Evolutionary conservation across 495 filamentous ascomycete genomes (phyloP), one percentile per base, ranked within the genome.

Genomic region (Hyaloscypha hepaticicola): DNA sequence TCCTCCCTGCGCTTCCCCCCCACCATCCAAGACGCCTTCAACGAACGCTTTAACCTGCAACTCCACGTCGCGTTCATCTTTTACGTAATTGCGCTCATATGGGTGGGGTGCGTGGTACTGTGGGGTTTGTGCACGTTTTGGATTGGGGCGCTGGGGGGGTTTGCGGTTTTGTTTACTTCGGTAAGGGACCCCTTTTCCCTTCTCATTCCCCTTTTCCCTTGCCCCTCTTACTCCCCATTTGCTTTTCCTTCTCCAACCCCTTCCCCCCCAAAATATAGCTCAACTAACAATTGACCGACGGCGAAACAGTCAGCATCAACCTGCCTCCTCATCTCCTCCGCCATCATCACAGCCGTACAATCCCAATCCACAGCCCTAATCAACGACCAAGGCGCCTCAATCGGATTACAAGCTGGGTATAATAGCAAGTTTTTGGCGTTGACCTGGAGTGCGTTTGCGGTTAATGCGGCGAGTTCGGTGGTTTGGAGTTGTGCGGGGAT

Each of bases 391-490:
- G 55, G 53, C 8, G 45, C 5, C 0, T 12, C 14, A 5, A 41
- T 63, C 3, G 45, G 29, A 7, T 11, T 63, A 2, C 3, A 4
- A 25, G 65, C 59, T 34, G 19, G 33, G 3, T 33, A 38, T 55
- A 51, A 41, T 34, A 22, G 25, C 1, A n/a, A 16, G 11, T 55
- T 67, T n/a, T 11, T 63, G 19, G 55, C 26, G 2, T 24, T 67
- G 19, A 59, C 28, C 26, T 67, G 65, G 65, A 58, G 11, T 7
- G 59, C 59, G n/a, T 67, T 53, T 67, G 48, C 6, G 26, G 12
- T 66, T 31, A 34, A 38, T 57, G 27, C 25, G 5, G 8, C 27
- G 2, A 38, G 34, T 34, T 16, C 16, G 6, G 21, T 41, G n/a
- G 45, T 45, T 0, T 57, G 58, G 59, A 19, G 19, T 29, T 29